Evolutionary conservation across 768 basidiomycete species (phyloP), one percentile per base, ranked within the genome.

Genomic region (Lenzites betulinus): DNA sequence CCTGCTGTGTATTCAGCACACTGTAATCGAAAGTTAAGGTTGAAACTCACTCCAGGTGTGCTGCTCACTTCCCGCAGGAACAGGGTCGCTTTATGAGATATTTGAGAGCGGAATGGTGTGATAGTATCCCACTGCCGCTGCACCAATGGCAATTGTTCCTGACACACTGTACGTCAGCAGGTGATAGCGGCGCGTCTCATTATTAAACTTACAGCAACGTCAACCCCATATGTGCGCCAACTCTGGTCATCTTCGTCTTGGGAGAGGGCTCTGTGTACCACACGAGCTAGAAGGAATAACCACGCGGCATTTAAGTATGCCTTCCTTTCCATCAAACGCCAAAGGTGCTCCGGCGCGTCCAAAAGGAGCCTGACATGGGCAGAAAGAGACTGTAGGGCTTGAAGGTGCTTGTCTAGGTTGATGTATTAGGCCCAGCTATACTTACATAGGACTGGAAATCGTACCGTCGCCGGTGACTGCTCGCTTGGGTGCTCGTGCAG

Each of bases 61-160:
- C 79, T 71, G 8, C 76, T 74, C 38, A 76, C 72, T 64, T 89
- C 84, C 48, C 92, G 84, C 18, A 97, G 77, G n/a, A 86, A 89
- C 47, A 91, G 71, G 0, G 88, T 93, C n/a, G 95, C 91, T 68
- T 87, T 88, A 66, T 95, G 90, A 22, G 90, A 83, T 63, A 98
- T 95, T 69, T 96, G 94, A 1, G 88, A 78, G 44, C 93, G 87
- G 70, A 96, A 93, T 64, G 90, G 92, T 5, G 87, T 84, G 8
- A 98, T 85, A 1, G 85, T 81, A 58, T 96, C 95, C 95, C 95
- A 98, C 74, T 98, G 95, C 36, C 93, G 87, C 65, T 93, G 90
- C 3, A 93, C 84, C 5, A 98, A 77, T 26, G 95, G 93, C 64
- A 95, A 89, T 73, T 95, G 92, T 48, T 85, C 84, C 93, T 95